Evolutionary conservation across 305 asterid species (phyloP).

Genomic region (Solanum hybrid): DNA sequence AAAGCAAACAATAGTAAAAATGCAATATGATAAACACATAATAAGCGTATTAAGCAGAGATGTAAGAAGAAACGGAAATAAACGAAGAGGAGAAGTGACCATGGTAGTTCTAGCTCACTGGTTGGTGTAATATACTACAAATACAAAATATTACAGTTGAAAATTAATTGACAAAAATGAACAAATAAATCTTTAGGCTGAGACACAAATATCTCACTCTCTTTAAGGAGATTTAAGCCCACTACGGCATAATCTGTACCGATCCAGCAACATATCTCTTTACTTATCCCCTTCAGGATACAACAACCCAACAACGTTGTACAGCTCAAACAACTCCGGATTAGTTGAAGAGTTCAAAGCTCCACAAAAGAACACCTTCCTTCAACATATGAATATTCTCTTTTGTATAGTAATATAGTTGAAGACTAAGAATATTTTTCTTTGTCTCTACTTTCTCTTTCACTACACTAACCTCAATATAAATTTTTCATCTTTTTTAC

Average conservation of each 20-base stretch:
- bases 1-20: too few species aligned
- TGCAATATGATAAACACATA: neutral
- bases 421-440: too few species aligned
- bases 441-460: neutral
- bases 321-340: neutral
- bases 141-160: neutral
- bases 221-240: neutral
- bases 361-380: neutral
- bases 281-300: neutral
- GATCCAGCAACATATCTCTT: neutral
- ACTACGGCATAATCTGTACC: neutral
- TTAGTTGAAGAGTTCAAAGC: neutral
- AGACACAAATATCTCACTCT: neutral
- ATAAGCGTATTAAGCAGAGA: neutral
- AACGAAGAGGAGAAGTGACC: neutral
- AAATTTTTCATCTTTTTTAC: neutral
- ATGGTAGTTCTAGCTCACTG: neutral
- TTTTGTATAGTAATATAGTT: neutral
- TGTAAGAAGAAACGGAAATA: neutral
- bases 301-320: neutral
- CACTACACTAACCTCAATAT: neutral
- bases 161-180: neutral
- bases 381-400: neutral
- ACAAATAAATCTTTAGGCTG: neutral
- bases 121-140: neutral